Percentiles rank a stretch among this genome's conserved stretches.
phyloP scores from a whole-genome alignment of 2,329 filamentous ascomycete genomes.

The Penicillium brevicompactum region DNA sequence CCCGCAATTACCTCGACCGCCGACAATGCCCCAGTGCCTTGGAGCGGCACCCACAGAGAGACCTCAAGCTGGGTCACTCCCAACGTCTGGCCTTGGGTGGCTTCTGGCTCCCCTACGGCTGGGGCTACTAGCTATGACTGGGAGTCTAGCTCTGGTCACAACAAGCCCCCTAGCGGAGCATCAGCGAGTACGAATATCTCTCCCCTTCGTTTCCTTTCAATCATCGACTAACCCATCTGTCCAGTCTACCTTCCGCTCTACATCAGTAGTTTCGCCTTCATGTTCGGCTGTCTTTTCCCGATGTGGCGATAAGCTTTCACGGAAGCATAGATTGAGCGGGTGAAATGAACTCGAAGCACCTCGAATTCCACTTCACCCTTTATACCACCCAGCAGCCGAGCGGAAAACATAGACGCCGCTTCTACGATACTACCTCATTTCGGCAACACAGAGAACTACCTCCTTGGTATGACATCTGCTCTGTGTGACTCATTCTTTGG shows the following conservation, averaged over 20 bases:
- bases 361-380: not conserved
- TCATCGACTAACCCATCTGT: conserved; percentile 29
- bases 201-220: conserved; percentile 12
- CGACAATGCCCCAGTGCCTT: conserved; percentile 67
- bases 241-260: conserved; percentile 58
- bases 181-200: conserved; percentile 63
- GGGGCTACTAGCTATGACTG: conserved; percentile 63
- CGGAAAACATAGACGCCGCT: not conserved
- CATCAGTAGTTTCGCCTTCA: conserved; percentile 51
- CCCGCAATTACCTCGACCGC: conserved; percentile 66
- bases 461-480: conserved; percentile 15
- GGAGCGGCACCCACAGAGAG: conserved; percentile 53
- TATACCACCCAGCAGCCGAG: not conserved
- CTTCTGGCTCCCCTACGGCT: conserved; percentile 54
- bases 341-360: too few species aligned
- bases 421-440: not conserved
- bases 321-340: not conserved
- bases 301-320: conserved; percentile 47
- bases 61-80: conserved; percentile 55
- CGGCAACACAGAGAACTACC: conserved; percentile 18
- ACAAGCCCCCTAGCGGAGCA: conserved; percentile 71
- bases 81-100: conserved; percentile 70
- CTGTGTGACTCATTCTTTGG: conserved; percentile 28
- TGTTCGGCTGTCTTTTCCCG: conserved; percentile 49
- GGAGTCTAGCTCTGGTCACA: conserved; percentile 76